These are phyloP conservation scores for Gynochthodes officinalis DNA, from an alignment of 257 asterid species.

Conservation along the genomic window DNA sequence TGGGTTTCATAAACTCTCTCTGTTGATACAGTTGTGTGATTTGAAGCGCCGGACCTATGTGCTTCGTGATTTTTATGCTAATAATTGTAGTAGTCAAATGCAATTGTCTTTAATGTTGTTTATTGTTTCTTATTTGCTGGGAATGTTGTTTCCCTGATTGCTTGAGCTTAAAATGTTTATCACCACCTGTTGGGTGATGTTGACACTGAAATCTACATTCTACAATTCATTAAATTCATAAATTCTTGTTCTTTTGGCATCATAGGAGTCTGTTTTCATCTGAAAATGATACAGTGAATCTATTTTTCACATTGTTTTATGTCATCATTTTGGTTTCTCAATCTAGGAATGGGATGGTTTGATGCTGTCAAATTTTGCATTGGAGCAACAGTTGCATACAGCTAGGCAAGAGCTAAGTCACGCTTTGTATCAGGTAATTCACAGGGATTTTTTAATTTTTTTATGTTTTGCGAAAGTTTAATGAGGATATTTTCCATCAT, in stretches of 20 bases:
- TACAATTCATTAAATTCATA: neutral
- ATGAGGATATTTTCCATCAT: neutral
- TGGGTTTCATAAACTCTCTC: neutral
- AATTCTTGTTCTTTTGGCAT: neutral
- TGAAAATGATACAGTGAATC: neutral
- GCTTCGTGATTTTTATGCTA: neutral
- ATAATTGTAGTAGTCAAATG: neutral
- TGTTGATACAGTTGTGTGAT: neutral
- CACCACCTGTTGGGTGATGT: neutral
- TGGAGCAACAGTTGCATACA: slow-evolving; percentile 90
- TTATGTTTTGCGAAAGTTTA: neutral
- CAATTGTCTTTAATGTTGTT: neutral
- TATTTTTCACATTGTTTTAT: neutral
- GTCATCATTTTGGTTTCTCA: slow-evolving; percentile 9
- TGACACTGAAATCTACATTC: neutral
- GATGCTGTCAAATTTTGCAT: slow-evolving; percentile 92
- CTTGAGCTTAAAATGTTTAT: neutral
- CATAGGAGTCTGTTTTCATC: neutral
- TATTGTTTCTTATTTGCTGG: neutral
- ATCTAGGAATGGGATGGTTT: slow-evolving; percentile 93
- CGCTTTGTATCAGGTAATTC: slow-evolving; percentile 85
- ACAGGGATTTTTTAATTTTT: neutral
- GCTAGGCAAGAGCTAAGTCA: slow-evolving; percentile 99
- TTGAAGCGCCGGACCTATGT: neutral
- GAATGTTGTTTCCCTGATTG: neutral